These are phyloP conservation scores for Echium plantagineum DNA, from an alignment of 257 asterid genomes.

Conservation along the genomic window DNA sequence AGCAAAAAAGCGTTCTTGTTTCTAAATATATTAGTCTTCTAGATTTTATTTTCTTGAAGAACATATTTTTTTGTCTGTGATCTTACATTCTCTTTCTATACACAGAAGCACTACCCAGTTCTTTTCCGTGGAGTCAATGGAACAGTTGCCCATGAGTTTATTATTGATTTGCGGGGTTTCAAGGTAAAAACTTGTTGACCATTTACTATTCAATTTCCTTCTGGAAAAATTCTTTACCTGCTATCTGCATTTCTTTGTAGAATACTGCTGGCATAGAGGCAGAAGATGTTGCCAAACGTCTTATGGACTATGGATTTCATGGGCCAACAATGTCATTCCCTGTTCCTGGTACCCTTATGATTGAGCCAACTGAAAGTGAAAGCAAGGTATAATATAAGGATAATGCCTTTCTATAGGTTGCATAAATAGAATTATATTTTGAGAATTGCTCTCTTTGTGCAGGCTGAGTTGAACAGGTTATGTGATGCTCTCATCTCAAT, in stretches of 20 bases:
- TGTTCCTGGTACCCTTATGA: conserved; percentile 96
- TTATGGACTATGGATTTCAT: conserved; percentile 94
- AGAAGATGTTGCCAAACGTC: conserved; percentile 97
- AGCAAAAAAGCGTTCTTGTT: neutral
- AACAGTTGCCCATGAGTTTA: conserved; percentile 90
- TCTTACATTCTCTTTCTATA: conserved; percentile 15
- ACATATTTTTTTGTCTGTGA: neutral
- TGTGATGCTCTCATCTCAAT: conserved; percentile 90
- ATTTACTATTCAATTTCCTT: neutral
- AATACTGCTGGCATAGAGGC: conserved; percentile 94
- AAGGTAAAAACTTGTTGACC: conserved; percentile 36
- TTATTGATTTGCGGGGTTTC: conserved; percentile 78
- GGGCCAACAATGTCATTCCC: conserved; percentile 99
- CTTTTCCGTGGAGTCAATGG: conserved; percentile 97
- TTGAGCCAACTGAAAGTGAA: conserved; percentile 97
- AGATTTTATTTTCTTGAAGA: neutral
- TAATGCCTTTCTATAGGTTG: neutral
- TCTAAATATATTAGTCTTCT: neutral
- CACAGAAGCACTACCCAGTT: conserved; percentile 74
- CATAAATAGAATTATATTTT: neutral
- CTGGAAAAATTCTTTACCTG: conserved; percentile 8
- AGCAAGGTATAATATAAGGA: conserved; percentile 65
- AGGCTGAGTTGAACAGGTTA: conserved; percentile 95
- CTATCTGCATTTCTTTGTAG: conserved; percentile 20
- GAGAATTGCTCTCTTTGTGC: conserved; percentile 9